These are phyloP conservation scores for Kodamaea kaohsiungensis DNA, from an alignment of 805 yeast species.

Conservation along the genomic window DNA sequence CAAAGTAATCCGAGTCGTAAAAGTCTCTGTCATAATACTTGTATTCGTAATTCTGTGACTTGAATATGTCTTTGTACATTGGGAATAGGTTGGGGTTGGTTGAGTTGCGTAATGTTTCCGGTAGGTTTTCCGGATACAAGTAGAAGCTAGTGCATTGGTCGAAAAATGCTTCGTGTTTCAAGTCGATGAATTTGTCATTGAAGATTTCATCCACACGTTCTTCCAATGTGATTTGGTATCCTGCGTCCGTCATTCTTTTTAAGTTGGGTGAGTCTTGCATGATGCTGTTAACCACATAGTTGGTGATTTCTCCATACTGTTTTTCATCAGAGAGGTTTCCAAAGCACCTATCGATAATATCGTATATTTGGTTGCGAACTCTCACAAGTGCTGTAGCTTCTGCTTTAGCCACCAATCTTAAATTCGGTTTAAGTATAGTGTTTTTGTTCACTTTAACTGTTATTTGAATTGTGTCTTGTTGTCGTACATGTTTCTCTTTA, in stretches of 20 bases:
- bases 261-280: slow-evolving; percentile 17
- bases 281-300: slow-evolving; percentile 19
- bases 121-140: slow-evolving; percentile 2
- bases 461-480: not conserved
- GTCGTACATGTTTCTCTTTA: not conserved
- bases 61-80: slow-evolving; percentile 21
- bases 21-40: slow-evolving; percentile 16
- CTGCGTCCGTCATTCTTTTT: slow-evolving; percentile 9
- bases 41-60: slow-evolving; percentile 18
- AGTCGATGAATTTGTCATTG: slow-evolving; percentile 18
- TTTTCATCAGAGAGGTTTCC: slow-evolving; percentile 3
- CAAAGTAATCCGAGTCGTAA: slow-evolving; percentile 11
- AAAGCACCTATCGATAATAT: slow-evolving; percentile 4
- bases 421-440: not conserved
- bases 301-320: slow-evolving; percentile 13
- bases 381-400: slow-evolving; percentile 3
- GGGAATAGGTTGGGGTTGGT: slow-evolving; percentile 18
- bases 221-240: slow-evolving; percentile 10
- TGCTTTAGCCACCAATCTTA: not conserved
- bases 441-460: not conserved
- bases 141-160: slow-evolving; percentile 10
- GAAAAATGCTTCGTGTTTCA: slow-evolving; percentile 17
- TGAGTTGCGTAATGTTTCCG: slow-evolving; percentile 5
- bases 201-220: slow-evolving; percentile 16
- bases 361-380: slow-evolving; percentile 2